These are phyloP conservation scores for Aspergillus arachidicola DNA, from an alignment of 2,329 filamentous ascomycete species.

Conservation along the genomic window DNA sequence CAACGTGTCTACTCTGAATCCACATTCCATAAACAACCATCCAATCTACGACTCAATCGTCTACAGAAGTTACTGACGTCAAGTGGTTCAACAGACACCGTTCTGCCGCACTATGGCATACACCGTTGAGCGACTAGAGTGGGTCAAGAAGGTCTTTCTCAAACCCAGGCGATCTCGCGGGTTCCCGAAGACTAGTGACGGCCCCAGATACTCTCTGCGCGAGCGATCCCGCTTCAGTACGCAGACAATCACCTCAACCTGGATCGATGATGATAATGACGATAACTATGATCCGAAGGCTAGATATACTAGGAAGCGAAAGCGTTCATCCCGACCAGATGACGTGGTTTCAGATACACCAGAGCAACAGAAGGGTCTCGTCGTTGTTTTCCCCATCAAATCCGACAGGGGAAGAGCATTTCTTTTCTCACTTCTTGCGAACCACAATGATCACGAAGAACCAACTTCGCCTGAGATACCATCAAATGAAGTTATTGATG, in stretches of 20 bases:
- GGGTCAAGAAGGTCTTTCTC: constrained; percentile 8
- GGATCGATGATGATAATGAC: constrained; percentile 39
- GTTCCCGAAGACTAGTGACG: not conserved
- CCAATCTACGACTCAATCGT: not conserved
- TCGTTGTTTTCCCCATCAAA: not conserved
- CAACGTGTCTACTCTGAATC: no score
- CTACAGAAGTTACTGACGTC: not conserved
- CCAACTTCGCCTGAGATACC: not conserved
- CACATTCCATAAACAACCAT: no score
- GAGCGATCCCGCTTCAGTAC: constrained; percentile 6
- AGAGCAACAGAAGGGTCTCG: not conserved
- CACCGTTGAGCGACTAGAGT: not conserved
- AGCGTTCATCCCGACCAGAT: not conserved
- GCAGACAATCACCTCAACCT: constrained; percentile 19
- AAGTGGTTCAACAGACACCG: not conserved
- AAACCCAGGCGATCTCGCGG: not conserved
- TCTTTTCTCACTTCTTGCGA: constrained; percentile 5
- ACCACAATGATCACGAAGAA: constrained; percentile 5
- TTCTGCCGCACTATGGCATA: constrained; percentile 2
- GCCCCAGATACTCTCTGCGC: constrained; percentile 18
- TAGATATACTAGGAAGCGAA: not conserved
- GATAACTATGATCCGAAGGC: constrained; percentile 35
- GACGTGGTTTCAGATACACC: not conserved
- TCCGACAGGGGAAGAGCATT: constrained; percentile 4
- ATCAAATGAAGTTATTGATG: not conserved